Evolutionary conservation across 176 grass and related monocot species (phyloP).

Genomic region (Typha latifolia): DNA sequence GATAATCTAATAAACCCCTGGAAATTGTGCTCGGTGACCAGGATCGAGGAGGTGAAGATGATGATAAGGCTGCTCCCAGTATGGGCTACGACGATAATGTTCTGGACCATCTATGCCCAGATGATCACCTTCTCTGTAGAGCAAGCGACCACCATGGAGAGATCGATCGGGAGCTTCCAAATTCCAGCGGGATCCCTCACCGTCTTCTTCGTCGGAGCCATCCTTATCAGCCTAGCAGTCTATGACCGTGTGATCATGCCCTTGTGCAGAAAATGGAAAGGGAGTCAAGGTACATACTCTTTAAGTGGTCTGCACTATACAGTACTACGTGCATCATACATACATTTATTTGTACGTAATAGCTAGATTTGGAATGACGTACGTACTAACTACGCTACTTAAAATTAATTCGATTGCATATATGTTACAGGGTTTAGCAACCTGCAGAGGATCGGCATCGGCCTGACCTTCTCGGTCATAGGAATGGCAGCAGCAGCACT

Average conservation of each 20-base stretch:
- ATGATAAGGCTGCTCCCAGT: slow-evolving; percentile 60
- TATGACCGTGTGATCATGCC: slow-evolving; percentile 68
- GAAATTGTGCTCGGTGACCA: slow-evolving; percentile 56
- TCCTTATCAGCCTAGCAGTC: slow-evolving; percentile 55
- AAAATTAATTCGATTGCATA: not conserved
- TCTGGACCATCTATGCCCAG: slow-evolving; percentile 85
- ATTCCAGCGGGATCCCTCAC: slow-evolving; percentile 73
- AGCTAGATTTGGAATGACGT: too few relatives aligned
- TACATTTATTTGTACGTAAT: too few relatives aligned
- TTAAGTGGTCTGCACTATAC: too few relatives aligned
- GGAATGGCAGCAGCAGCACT: slow-evolving; percentile 55
- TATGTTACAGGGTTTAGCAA: slow-evolving; percentile 42
- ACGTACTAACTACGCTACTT: not conserved
- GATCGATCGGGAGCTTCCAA: slow-evolving; percentile 42
- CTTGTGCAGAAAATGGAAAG: slow-evolving; percentile 31
- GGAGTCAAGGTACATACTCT: slow-evolving; percentile 23
- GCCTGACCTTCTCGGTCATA: slow-evolving; percentile 39
- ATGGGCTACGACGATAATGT: slow-evolving; percentile 85
- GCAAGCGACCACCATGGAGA: slow-evolving; percentile 79
- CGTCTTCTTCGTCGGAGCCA: slow-evolving; percentile 59
- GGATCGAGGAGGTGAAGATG: slow-evolving; percentile 88
- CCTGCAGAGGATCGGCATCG: slow-evolving; percentile 63
- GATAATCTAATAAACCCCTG: slow-evolving; percentile 36
- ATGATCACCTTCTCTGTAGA: slow-evolving; percentile 90
- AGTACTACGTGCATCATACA: too few relatives aligned